Evolutionary conservation across 352 stramenopile species (phyloP), one percentile per base, ranked within the genome.

Genomic region (Phytophthora agathidicida): DNA sequence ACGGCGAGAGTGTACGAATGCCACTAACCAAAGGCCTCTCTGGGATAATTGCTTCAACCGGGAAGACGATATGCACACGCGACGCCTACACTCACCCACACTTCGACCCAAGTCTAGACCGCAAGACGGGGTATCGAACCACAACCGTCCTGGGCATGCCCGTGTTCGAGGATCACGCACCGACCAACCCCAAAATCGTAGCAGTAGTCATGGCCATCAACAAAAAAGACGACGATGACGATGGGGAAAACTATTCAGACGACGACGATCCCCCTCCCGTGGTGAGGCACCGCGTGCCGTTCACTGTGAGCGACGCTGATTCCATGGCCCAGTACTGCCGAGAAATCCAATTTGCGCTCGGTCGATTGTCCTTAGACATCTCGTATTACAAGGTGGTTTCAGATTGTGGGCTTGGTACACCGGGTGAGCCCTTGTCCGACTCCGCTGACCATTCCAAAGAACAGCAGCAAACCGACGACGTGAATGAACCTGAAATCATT

Each of bases 141-240:
- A 83, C 71, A 35, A 87, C 68, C 22, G 71, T 91, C 13, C 53
- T 94, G 31, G 75, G 73, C 31, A 77, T 90, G 74, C 83, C 83
- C 3, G 63, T 94, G 7, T 83, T 85, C 36, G 79, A 86, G 60
- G 79, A 86, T 26, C 74, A 89, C 44, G 64, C 71, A 5, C 69
- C 71, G 1, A 71, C 28, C 3, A 85, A 86, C 45, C 78, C 78
- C 19, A 85, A 88, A 53, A 83, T 89, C 39, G 79, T 89, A 4
- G 76, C 76, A 2, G 79, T 86, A 10, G 76, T 78, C 3, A 87
- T 96, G 74, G 80, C 88, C 39, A 93, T 96, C 55, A 97, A 97
- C 71, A 97, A 97, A 48, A 71, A 63, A 60, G 53, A 60, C 17
- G 63, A 71, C 27, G 35, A 60, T 16, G 49, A 58, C n/a, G 44